Evolutionary conservation across 2,329 filamentous ascomycete genomes (phyloP).

Genomic region (Monilinia laxa): DNA sequence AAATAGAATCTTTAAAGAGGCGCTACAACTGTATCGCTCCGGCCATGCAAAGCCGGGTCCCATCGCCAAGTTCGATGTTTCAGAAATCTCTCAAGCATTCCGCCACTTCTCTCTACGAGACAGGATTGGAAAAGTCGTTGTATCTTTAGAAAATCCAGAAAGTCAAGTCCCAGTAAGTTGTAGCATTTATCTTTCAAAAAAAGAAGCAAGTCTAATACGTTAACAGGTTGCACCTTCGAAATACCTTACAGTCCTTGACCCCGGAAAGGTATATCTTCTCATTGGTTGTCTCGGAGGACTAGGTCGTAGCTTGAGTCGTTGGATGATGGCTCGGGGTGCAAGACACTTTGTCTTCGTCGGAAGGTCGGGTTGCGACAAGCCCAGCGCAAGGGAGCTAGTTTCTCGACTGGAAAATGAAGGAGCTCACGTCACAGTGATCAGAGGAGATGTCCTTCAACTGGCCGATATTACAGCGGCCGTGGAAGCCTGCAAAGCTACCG

Average conservation of each 20-base stretch:
- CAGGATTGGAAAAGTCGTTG: background rate
- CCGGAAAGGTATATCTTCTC: constrained; percentile 28
- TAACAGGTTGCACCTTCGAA: background rate
- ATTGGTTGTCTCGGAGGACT: constrained; percentile 29
- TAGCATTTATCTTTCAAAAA: background rate
- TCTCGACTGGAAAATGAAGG: background rate
- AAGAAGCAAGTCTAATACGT: background rate
- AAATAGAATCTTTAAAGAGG: too few species aligned
- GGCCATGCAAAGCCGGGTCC: too few species aligned
- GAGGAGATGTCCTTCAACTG: constrained; percentile 27
- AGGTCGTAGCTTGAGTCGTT: constrained; percentile 22
- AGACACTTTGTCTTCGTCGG: constrained; percentile 42
- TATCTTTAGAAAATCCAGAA: background rate
- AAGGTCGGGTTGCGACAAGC: constrained; percentile 41
- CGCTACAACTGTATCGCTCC: too few species aligned
- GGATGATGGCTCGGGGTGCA: constrained; percentile 26
- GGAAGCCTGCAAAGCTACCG: background rate
- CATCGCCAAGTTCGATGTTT: too few species aligned
- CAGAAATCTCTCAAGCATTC: background rate
- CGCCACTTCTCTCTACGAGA: background rate
- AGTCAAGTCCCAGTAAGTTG: background rate
- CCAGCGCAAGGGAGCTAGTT: constrained; percentile 18
- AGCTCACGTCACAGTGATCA: constrained; percentile 20
- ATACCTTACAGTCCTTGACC: constrained; percentile 22
- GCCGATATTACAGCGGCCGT: constrained; percentile 25